Evolutionary conservation across 1,284 basidiomycete species (phyloP), one percentile per base, ranked within the genome.

Genomic region (Tetrapyrgos nigripes): DNA sequence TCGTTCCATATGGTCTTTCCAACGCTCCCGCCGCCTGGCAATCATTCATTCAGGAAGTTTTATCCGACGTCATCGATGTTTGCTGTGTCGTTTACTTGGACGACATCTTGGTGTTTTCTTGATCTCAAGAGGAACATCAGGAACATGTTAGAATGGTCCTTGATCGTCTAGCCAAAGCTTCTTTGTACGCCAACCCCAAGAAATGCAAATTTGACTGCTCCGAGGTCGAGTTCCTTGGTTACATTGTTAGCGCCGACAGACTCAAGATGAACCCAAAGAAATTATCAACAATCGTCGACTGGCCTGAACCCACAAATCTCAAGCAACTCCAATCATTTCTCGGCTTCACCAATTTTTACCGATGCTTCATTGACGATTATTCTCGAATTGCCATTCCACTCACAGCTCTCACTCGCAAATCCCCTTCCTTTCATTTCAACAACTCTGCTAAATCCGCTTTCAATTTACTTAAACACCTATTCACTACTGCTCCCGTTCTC

Each of bases 131-230:
- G 11, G 62, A 69, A 52, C 64, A 68, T 46, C 11, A 48, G 6
- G 17, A 43, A 1, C 66, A 73, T 50, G 70, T 65, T 29, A 11
- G 45, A n/a, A n/a, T n/a, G n/a, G n/a, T n/a, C n/a, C n/a, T n/a
- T n/a, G n/a, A n/a, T n/a, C n/a, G n/a, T n/a, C 70, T 83, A 0
- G 46, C 66, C 0, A 47, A 69, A 3, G 51, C 72, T 47, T 50
- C 65, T 0, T 67, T 82, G 0, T 79, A 64, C 60, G 59, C 71
- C 3, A 76, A 77, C 26, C 60, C 72, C 0, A 66, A 73, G 27
- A 82, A 83, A 62, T 80, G 78, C 61, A 61, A 70, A 35, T 80
- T 78, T 58, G 61, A 71, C n/a, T n/a, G n/a, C n/a, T n/a, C n/a
- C n/a, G n/a, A n/a, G n/a, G n/a, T n/a, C n/a, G n/a, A n/a, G n/a